These are phyloP conservation scores for Boletus vinaceobasis DNA, from an alignment of 768 basidiomycete species.

Conservation along the genomic window DNA sequence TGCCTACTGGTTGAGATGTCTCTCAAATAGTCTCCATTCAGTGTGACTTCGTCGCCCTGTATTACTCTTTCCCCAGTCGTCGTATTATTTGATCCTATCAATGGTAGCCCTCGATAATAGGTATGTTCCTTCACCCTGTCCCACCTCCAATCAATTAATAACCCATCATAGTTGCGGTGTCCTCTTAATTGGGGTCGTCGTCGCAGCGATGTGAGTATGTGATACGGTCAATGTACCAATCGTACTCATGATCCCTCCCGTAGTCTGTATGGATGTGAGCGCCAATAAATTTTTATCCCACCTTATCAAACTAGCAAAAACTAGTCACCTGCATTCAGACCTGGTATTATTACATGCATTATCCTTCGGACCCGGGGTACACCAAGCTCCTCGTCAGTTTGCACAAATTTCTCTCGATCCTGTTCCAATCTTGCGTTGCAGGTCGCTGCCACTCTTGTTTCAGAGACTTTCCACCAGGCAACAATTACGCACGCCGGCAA, in stretches of 20 bases:
- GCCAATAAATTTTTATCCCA: not conserved
- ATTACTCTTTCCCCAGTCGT: too few relatives aligned
- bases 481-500: conserved; percentile 54
- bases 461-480: conserved; percentile 55
- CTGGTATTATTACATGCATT: conserved; percentile 50
- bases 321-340: conserved; percentile 57
- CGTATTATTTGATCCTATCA: not conserved
- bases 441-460: conserved; percentile 51
- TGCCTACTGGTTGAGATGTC: too few relatives aligned
- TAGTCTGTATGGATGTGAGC: conserved; percentile 52
- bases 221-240: not conserved
- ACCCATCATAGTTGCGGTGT: conserved; percentile 44
- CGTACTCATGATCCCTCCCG: not conserved
- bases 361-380: conserved; percentile 51
- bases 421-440: conserved; percentile 17
- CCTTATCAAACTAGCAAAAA: not conserved
- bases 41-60: too few relatives aligned
- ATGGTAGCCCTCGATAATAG: conserved; percentile 36
- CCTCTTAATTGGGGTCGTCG: conserved; percentile 50
- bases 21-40: too few relatives aligned
- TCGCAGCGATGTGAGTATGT: conserved; percentile 47
- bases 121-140: conserved; percentile 22
- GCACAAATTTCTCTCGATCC: not conserved
- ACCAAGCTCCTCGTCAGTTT: conserved; percentile 45
- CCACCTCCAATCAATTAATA: not conserved